Base-by-base conservation (phyloP, 768 basidiomycete genomes). In the Termitomyces sp. region DNA sequence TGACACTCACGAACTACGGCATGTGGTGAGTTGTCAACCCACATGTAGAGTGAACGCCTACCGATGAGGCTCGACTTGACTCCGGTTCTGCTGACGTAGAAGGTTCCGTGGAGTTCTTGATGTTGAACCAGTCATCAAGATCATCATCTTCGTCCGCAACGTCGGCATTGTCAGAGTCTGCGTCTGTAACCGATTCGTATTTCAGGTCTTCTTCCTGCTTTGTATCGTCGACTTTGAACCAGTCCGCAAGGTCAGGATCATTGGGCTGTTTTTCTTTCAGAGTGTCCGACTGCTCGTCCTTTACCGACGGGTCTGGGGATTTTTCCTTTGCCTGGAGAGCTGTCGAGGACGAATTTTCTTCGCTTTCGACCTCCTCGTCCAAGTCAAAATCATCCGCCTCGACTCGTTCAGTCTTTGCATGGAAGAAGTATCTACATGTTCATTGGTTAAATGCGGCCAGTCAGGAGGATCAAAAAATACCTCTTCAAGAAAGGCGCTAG, bases 111-210 rank as follows among this genome's bases (percentile, higher is more conserved):
- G 53, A 44, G n/a, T 60, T 61, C 50, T 69, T 68, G 50, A 77
- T 66, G 47, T 70, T 62, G 43, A 74, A 67, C 77, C 76, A 78
- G 38, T 78, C 75, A 47, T 75, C 73, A 7, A 73, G 59, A 35
- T 71, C 71, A 43, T 62, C 65, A 12, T 66, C 69, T 41, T 68
- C 66, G 9, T 66, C 71, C 23, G 73, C 75, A 5, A 80, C 76
- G 61, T 86, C 85, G 49, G 78, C 84, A 55, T 87, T 84, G 56
- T 84, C 82, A 21, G 87, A 88, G 63, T 89, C 88, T 26, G 77
- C 73, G 56, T 91, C 87, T 1, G 83, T 85, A 60, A 78, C 83
- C 3, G 83, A 75, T 44, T 82, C 84, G 23, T 70, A 72, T 46
- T 67, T 66, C 19, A 51, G 55, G 12, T 66, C 63, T 37, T 62